Percentiles rank a stretch among this genome's conserved stretches.
Conservation (phyloP, 73 alveolate species). For the Symbiodinium natans region DNA sequence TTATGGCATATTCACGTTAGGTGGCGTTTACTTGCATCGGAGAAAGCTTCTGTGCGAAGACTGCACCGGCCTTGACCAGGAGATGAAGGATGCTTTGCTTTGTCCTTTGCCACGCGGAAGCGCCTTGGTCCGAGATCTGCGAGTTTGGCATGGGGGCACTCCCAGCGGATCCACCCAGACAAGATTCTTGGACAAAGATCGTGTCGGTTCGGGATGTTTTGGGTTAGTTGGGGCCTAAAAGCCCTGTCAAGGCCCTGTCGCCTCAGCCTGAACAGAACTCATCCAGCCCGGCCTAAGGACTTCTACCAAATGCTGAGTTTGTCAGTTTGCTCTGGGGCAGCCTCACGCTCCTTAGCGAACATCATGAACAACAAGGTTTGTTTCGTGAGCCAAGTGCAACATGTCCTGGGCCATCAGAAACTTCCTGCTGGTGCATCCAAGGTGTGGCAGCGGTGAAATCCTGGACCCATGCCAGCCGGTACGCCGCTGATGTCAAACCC, state of each 20-base stretch:
- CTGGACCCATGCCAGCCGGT: conserved; percentile 85
- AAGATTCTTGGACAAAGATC: background rate
- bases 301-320: conserved; percentile 65
- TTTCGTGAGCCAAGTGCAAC: no score
- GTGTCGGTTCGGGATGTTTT: background rate
- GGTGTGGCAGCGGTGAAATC: conserved; percentile 84
- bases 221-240: background rate
- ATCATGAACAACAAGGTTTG: background rate
- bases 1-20: no score
- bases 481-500: background rate
- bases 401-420: no score
- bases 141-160: conserved; percentile 85
- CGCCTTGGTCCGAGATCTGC: conserved; percentile 67
- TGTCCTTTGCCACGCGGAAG: conserved; percentile 54
- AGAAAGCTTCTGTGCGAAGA: no score
- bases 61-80: no score
- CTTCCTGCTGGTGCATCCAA: no score
- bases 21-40: no score
- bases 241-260: background rate
- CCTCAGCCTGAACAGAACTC: background rate
- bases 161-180: conserved; percentile 28
- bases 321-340: conserved; percentile 70
- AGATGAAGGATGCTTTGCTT: conserved; percentile 48
- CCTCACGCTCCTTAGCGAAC: conserved; percentile 4
- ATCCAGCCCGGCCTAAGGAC: conserved; percentile 13